These are phyloP conservation scores for Eucalyptus cloeziana DNA, from an alignment of 345 rosid species.

Conservation along the genomic window DNA sequence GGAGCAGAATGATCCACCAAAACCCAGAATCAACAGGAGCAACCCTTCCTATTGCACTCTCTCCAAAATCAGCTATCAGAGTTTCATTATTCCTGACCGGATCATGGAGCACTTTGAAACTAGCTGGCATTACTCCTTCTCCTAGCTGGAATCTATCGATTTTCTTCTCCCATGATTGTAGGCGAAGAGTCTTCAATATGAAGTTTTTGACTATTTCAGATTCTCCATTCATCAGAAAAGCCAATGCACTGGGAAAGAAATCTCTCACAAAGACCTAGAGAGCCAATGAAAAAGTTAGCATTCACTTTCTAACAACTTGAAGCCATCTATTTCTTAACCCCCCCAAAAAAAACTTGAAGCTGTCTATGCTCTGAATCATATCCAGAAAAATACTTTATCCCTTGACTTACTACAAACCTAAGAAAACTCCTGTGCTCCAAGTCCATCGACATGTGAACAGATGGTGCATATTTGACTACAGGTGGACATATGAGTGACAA, in stretches of 20 bases:
- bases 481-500: background rate
- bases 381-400: background rate
- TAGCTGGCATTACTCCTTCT: conserved; percentile 98
- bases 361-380: background rate
- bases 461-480: background rate
- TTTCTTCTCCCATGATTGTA: conserved; percentile 97
- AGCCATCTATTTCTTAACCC: no score
- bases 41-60: conserved; percentile 96
- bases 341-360: background rate
- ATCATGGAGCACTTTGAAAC: conserved; percentile 91
- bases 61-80: conserved; percentile 88
- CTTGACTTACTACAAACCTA: background rate
- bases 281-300: background rate
- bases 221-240: conserved; percentile 81
- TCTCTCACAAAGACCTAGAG: conserved; percentile 88
- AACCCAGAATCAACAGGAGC: conserved; percentile 98
- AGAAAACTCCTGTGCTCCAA: background rate
- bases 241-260: conserved; percentile 86
- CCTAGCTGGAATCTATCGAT: conserved; percentile 95
- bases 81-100: conserved; percentile 77
- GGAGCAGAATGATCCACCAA: conserved; percentile 94
- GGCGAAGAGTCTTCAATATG: conserved; percentile 83
- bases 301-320: background rate
- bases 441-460: background rate
- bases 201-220: conserved; percentile 84